Evolutionary conservation across 176 grass and related monocot genomes (phyloP), one percentile per base, ranked within the genome.

Genomic region (Rhynchospora pubera): DNA sequence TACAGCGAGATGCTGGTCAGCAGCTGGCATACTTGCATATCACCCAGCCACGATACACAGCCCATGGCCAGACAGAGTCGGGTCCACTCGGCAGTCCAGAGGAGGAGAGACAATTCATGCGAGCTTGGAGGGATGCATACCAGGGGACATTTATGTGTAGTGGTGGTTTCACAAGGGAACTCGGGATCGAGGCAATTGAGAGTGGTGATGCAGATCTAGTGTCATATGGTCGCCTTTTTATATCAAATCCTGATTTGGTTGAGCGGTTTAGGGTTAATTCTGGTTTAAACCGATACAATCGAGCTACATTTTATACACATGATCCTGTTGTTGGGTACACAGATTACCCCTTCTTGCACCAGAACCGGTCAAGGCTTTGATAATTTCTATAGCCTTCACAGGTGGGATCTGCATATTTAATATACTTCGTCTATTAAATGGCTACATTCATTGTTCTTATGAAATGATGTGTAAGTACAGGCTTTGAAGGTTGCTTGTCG

Each of bases 231-330:
- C 52, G 95, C 48, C 85, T 90, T 47, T 98, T 98, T 86, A 98
- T 98, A 65, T 79, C 95, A 0, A 98, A 98, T 83, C 95, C 92
- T 9, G 95, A 98, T 66, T 83, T 98, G 69, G 90, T 93, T 60
- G 90, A 93, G 81, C 83, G 95, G 58, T 89, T 94, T 66, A 85
- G 62, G 89, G 61, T 83, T 44, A 77, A 87, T 78, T 87, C 84
- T 32, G 65, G 42, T 57, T 89, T 98, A 6, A 93, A 61, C 75
- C 85, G 65, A 78, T 98, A 98, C 75, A 81, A 82, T 57, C 71
- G 96, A 52, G 90, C 88, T 69, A 98, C 96, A n/a, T 98, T 98
- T 86, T 98, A 98, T 88, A 98, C 96, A 0, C 59, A 82, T 16
- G 89, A 95, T 24, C 92, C 88, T 0, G 86, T 99, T 28, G 96